These are phyloP conservation scores for Tranzscheliella williamsii DNA, from an alignment of 1,284 basidiomycete genomes.

Conservation along the genomic window DNA sequence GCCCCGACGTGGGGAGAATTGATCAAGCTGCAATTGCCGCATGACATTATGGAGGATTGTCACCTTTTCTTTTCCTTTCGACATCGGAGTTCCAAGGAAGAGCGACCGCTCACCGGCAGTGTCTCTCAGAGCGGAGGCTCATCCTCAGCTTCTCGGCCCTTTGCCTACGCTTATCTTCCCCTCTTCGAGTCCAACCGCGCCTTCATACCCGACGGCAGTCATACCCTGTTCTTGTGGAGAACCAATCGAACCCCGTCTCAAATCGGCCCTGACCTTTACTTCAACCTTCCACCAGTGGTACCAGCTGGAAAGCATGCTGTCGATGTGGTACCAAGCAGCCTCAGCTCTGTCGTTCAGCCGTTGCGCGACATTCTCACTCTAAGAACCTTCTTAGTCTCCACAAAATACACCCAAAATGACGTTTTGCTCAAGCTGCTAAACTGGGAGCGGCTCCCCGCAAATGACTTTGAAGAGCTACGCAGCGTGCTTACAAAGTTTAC, in stretches of 20 bases:
- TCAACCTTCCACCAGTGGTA: conserved; percentile 70
- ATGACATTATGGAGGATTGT: conserved; percentile 73
- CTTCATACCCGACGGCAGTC: conserved; percentile 88
- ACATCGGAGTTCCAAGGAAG: conserved; percentile 69
- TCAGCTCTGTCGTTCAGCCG: conserved; percentile 48
- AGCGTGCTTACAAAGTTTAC: conserved; percentile 81
- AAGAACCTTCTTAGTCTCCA: conserved; percentile 88
- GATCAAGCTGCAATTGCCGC: conserved; percentile 79
- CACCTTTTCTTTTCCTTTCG: conserved; percentile 94
- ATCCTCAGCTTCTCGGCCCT: conserved; percentile 64
- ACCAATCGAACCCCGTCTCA: conserved; percentile 31
- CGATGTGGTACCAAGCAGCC: conserved; percentile 45
- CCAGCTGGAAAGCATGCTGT: conserved; percentile 66
- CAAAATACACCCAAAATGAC: conserved; percentile 86
- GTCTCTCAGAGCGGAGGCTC: conserved; percentile 1
- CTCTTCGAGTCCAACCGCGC: conserved; percentile 77
- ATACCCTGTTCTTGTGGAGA: conserved; percentile 67
- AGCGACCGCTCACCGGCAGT: conserved; percentile 22
- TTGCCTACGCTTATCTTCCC: conserved; percentile 90
- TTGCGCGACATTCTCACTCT: conserved; percentile 75
- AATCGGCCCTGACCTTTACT: conserved; percentile 68
- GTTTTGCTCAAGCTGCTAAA: conserved; percentile 79
- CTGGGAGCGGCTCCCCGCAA: conserved; percentile 69
- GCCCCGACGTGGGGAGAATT: conserved; percentile 89
- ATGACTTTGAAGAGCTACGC: conserved; percentile 70